These are phyloP conservation scores for Pulveroboletus sp. DNA, from an alignment of 768 basidiomycete species.

Conservation along the genomic window DNA sequence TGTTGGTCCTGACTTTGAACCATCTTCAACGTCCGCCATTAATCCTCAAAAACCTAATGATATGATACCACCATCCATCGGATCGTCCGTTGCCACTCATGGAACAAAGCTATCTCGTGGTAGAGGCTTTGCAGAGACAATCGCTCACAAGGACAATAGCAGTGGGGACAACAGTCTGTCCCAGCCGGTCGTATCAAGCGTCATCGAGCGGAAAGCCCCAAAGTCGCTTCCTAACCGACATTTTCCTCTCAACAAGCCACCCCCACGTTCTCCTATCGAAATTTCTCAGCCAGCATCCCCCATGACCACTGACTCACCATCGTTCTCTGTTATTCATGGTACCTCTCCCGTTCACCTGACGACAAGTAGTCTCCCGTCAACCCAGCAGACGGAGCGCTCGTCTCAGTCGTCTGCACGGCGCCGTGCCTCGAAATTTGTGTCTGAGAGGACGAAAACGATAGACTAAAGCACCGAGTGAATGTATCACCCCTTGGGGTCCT, in stretches of 20 bases:
- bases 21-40: slow-evolving; percentile 2
- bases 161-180: slow-evolving; percentile 31
- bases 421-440: slow-evolving; percentile 34
- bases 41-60: neutral
- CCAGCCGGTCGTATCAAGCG: slow-evolving; percentile 28
- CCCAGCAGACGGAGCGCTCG: slow-evolving; percentile 20
- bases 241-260: slow-evolving; percentile 19
- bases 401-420: slow-evolving; percentile 19
- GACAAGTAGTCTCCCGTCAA: slow-evolving; percentile 18
- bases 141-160: slow-evolving; percentile 25
- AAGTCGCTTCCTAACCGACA: slow-evolving; percentile 4
- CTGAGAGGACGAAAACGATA: slow-evolving; percentile 26
- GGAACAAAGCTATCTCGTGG: slow-evolving; percentile 38
- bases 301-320: slow-evolving; percentile 18
- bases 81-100: neutral
- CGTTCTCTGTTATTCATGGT: slow-evolving; percentile 10
- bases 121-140: neutral
- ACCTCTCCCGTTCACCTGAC: slow-evolving; percentile 4
- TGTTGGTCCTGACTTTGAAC: slow-evolving; percentile 43
- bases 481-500: no score
- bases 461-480: neutral
- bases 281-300: slow-evolving; percentile 5
- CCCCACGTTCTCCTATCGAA: slow-evolving; percentile 1
- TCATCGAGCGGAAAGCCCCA: slow-evolving; percentile 25
- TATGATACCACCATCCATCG: neutral